Base-by-base conservation (phyloP, 345 rosid species). In the Arabidopsis arenosa region DNA sequence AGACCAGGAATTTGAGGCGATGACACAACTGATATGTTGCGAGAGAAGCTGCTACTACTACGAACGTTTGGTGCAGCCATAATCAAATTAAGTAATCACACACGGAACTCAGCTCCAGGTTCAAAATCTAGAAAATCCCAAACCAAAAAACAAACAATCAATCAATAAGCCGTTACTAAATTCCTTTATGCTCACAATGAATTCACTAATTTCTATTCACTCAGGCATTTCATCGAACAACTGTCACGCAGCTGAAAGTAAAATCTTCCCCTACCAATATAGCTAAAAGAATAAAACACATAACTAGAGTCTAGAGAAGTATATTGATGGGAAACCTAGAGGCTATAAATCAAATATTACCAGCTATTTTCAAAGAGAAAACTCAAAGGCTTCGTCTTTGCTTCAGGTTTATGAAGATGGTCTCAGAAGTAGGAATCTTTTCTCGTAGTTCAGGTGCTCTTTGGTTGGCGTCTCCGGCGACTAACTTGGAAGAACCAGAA, bases 21-120 rank as follows among this genome's bases (percentile, higher is more conserved):
- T 39, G 86, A 60, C 32, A 73, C 81, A 52, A 83, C 64, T 0
- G 85, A 62, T 44, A 84, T 5, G 80, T 86, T 90, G 66, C 96
- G 91, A 33, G 99, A 86, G 82, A 95, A 95, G 83, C 98, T 90
- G 80, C 92, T 63, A 18, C 75, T 67, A 43, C 75, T 67, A 57
- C 97, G 90, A 36, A 85, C 79, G 85, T 77, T 92, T 7, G 83
- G 69, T 41, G 85, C 78, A 54, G 97, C 88, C 99, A 90, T 90
- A 58, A 75, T 73, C 26, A 58, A 64, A 71, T 2, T 8, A 39
- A 68, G 60, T 10, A 36, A 39, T 57, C 37, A 48, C 15, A 26
- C 40, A 30, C 54, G 69, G 18, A 65, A 8, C 61, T 70, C 23
- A 12, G 32, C 12, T 63, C 10, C 59, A 70, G 18, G 28, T 40